Evolutionary conservation across 2,329 filamentous ascomycete species (phyloP).

Genomic region (Trichoderma sp.): DNA sequence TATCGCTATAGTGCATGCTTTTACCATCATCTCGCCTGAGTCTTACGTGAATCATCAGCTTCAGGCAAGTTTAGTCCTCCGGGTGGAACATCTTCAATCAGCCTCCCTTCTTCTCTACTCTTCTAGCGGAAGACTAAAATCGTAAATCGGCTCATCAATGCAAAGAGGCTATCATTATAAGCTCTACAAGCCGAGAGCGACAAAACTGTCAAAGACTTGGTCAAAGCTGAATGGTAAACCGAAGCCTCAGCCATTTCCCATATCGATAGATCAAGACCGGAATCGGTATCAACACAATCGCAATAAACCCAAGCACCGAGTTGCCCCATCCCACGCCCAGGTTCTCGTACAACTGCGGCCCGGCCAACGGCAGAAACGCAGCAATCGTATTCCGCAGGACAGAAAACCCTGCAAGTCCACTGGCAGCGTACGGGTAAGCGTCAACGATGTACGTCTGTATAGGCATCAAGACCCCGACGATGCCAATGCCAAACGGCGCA

Average conservation of each 20-base stretch:
- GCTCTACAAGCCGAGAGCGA: not conserved
- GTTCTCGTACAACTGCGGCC: slow-evolving; percentile 62
- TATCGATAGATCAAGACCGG: slow-evolving; percentile 7
- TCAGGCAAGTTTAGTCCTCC: no score
- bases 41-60: no score
- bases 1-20: no score
- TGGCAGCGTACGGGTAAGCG: slow-evolving; percentile 36
- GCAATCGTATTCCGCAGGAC: slow-evolving; percentile 59
- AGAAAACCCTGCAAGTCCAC: slow-evolving; percentile 36
- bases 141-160: not conserved
- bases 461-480: slow-evolving; percentile 1
- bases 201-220: not conserved
- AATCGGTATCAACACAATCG: slow-evolving; percentile 30
- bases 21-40: no score
- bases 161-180: not conserved
- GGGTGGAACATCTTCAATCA: no score
- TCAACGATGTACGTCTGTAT: slow-evolving; percentile 49
- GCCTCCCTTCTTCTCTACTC: no score
- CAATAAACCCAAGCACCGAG: slow-evolving; percentile 53
- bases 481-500: slow-evolving; percentile 13
- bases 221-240: not conserved
- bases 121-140: no score
- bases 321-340: slow-evolving; percentile 62
- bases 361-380: slow-evolving; percentile 70
- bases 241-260: slow-evolving; percentile 20